These are phyloP conservation scores for Phytophthora kernoviae DNA, from an alignment of 352 stramenopile species.

Conservation along the genomic window DNA sequence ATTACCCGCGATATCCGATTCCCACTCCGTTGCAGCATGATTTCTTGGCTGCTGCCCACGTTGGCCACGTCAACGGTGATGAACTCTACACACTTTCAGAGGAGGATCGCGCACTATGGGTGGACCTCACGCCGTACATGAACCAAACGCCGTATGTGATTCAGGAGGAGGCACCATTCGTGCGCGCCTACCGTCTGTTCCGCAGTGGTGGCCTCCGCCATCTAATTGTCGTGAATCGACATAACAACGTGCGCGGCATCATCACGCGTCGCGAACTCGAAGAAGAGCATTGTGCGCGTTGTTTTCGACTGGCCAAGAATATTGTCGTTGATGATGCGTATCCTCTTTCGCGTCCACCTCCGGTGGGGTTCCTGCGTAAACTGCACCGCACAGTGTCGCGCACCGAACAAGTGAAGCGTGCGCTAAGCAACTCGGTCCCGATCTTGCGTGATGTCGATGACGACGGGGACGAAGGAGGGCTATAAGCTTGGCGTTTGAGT, in stretches of 20 bases:
- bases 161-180: slow-evolving; percentile 95
- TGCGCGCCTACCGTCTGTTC: slow-evolving; percentile 97
- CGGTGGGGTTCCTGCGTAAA: slow-evolving; percentile 67
- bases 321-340: slow-evolving; percentile 76
- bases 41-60: slow-evolving; percentile 30
- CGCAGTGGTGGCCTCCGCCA: slow-evolving; percentile 96
- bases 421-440: slow-evolving; percentile 48
- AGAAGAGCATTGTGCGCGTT: slow-evolving; percentile 80
- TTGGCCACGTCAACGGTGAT: slow-evolving; percentile 35
- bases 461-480: slow-evolving; percentile 1
- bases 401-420: slow-evolving; percentile 79
- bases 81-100: slow-evolving; percentile 64
- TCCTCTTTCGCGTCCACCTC: slow-evolving; percentile 54
- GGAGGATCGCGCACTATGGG: slow-evolving; percentile 90
- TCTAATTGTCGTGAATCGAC: slow-evolving; percentile 92
- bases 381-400: slow-evolving; percentile 67
- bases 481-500: slow-evolving; percentile 28
- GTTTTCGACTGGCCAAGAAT: slow-evolving; percentile 78
- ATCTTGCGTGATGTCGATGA: slow-evolving; percentile 15
- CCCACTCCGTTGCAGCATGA: slow-evolving; percentile 49
- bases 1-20: slow-evolving; percentile 85
- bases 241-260: slow-evolving; percentile 92
- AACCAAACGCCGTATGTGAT: slow-evolving; percentile 97
- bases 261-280: slow-evolving; percentile 86
- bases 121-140: slow-evolving; percentile 97